Percentiles rank a stretch among this genome's conserved stretches.
Conservation (phyloP, 768 basidiomycete genomes). For the Kwoniella dejecticola region DNA sequence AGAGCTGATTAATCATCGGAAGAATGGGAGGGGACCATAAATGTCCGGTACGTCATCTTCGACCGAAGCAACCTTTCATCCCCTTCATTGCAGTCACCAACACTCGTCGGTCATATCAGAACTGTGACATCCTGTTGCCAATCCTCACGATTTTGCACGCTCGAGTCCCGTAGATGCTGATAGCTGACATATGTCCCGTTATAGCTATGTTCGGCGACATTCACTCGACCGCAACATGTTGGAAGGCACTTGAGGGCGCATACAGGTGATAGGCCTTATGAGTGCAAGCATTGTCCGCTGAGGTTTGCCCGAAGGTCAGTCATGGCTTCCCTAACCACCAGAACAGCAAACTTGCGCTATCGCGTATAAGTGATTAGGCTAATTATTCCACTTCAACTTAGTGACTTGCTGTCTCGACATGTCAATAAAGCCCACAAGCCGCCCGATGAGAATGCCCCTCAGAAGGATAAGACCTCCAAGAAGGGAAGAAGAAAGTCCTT, state of each 20-base stretch:
- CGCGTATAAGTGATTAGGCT: background rate
- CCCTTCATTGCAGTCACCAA: background rate
- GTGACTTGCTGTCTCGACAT: conserved; percentile 53
- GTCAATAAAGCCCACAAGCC: conserved; percentile 54
- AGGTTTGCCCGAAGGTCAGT: conserved; percentile 50
- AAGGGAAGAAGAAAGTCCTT: conserved; percentile 42
- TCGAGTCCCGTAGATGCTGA: too few species aligned
- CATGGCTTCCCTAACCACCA: background rate
- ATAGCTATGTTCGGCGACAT: conserved; percentile 52
- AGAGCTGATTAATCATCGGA: background rate
- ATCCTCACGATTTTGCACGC: too few species aligned
- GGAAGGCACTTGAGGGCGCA: conserved; percentile 53
- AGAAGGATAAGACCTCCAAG: conserved; percentile 31
- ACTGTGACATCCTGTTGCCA: too few species aligned
- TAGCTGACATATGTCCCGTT: background rate
- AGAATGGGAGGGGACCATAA: conserved; percentile 29
- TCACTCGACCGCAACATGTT: conserved; percentile 55
- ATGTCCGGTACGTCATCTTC: conserved; percentile 23
- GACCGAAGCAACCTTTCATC: too few species aligned
- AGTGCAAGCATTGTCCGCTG: conserved; percentile 50
- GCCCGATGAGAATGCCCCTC: conserved; percentile 31
- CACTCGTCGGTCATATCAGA: too few species aligned
- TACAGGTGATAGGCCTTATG: conserved; percentile 54
- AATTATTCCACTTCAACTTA: conserved; percentile 5
- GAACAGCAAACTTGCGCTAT: background rate